A percentile compares a stretch with the other conserved stretches of the same genome.
phyloP scores from a whole-genome alignment of 2,329 filamentous ascomycete species.

The Nakataea oryzae region DNA sequence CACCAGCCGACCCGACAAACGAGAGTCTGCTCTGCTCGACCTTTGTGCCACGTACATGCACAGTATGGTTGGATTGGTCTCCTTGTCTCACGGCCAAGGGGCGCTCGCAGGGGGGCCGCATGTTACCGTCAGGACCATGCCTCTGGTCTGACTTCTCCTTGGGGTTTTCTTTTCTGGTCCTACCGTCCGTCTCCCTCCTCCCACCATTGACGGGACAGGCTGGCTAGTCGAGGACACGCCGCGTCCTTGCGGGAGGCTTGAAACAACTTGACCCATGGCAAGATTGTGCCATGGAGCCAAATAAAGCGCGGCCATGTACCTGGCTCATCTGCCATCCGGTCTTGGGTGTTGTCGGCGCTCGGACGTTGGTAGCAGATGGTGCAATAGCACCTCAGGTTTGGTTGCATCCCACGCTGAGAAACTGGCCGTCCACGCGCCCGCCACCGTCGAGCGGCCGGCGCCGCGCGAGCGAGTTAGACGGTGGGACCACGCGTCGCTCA shows the following conservation, averaged over 20 bases:
- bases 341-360: not conserved
- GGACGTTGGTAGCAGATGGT: not conserved
- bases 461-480: not conserved
- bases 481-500: not conserved
- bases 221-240: not conserved
- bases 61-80: not conserved
- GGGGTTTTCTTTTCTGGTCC: not conserved
- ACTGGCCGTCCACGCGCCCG: not conserved
- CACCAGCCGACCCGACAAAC: not conserved
- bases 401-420: not conserved
- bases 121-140: not conserved
- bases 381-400: not conserved
- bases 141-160: not conserved
- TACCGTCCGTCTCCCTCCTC: no score
- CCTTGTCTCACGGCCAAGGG: not conserved
- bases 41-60: not conserved
- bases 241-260: not conserved
- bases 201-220: not conserved
- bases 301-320: not conserved
- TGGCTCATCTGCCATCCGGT: not conserved
- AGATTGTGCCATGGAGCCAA: not conserved
- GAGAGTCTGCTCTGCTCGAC: not conserved
- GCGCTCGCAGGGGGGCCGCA: not conserved
- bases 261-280: not conserved
- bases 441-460: not conserved